These are phyloP conservation scores for Beauveria medogensis DNA, from an alignment of 2,329 filamentous ascomycete genomes.

Conservation along the genomic window DNA sequence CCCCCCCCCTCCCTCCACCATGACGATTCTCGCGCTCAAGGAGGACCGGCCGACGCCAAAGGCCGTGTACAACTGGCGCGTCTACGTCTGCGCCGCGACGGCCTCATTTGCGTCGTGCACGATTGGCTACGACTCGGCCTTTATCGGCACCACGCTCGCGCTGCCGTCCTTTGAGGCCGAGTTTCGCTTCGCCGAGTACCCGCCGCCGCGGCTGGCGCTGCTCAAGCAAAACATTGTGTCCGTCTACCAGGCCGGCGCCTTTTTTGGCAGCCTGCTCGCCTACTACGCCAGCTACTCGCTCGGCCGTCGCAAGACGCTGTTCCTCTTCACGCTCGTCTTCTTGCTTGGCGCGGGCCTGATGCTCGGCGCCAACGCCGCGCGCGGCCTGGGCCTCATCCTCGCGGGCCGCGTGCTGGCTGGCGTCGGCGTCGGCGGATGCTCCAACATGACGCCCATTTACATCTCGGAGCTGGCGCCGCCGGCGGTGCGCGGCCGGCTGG, in stretches of 20 bases:
- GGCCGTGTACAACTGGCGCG: constrained; percentile 53
- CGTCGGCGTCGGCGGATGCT: constrained; percentile 54
- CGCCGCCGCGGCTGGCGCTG: constrained; percentile 40
- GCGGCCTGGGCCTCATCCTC: constrained; percentile 57
- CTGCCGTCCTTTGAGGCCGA: constrained; percentile 61
- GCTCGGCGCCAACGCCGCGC: constrained; percentile 53
- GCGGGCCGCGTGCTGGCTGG: constrained; percentile 56
- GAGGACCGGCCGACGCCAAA: constrained; percentile 50
- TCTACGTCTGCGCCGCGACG: constrained; percentile 45
- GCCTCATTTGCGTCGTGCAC: constrained; percentile 50
- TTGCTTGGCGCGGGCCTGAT: constrained; percentile 64
- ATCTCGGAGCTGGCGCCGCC: constrained; percentile 54
- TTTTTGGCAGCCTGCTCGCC: constrained; percentile 68
- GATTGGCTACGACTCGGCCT: constrained; percentile 61
- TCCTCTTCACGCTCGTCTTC: constrained; percentile 56
- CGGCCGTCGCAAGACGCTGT: constrained; percentile 57
- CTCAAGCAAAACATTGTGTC: constrained; percentile 71
- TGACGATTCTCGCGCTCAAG: constrained; percentile 41
- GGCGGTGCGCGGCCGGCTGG: constrained; percentile 54
- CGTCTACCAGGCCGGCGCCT: constrained; percentile 74
- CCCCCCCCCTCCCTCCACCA: constrained; percentile 16
- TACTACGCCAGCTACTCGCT: constrained; percentile 59
- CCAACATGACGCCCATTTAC: constrained; percentile 56
- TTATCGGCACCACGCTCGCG: constrained; percentile 70
- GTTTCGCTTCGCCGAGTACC: constrained; percentile 53